phyloP scores from a whole-genome alignment of 257 asterid species.

The Marsdenia floribunda region DNA sequence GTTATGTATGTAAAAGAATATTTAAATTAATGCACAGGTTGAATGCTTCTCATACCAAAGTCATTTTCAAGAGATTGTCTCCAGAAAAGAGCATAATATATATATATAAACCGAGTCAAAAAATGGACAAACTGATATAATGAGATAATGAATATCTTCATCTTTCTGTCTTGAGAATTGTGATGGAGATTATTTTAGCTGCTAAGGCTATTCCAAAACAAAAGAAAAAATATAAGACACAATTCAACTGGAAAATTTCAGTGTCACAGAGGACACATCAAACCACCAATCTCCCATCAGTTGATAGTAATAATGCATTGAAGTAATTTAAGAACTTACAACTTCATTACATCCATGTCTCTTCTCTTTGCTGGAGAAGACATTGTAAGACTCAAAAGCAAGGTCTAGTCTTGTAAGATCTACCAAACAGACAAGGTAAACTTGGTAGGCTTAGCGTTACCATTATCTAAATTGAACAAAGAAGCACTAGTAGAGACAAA shows the following conservation, averaged over 20 bases:
- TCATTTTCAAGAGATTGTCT: too few relatives aligned
- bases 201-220: not conserved
- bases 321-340: slow-evolving; percentile 41
- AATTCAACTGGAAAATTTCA: not conserved
- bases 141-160: too few relatives aligned
- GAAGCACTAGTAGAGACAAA: not conserved
- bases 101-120: too few relatives aligned
- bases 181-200: not conserved
- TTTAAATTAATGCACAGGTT: too few relatives aligned
- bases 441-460: not conserved
- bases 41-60: too few relatives aligned
- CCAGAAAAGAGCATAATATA: too few relatives aligned
- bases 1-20: too few relatives aligned
- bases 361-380: slow-evolving; percentile 94
- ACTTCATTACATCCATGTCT: slow-evolving; percentile 94
- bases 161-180: not conserved
- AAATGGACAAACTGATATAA: too few relatives aligned
- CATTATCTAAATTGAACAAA: not conserved
- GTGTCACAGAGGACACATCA: not conserved
- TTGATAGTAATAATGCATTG: not conserved
- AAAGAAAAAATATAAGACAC: not conserved
- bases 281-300: not conserved
- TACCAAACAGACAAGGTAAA: slow-evolving; percentile 3
- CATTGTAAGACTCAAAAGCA: slow-evolving; percentile 27
- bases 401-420: not conserved